Percentiles rank a stretch among this genome's conserved stretches.
These are phyloP conservation scores for Fomitiporia mediterranea DNA, from an alignment of 1,284 basidiomycete genomes.

Conservation along the genomic window DNA sequence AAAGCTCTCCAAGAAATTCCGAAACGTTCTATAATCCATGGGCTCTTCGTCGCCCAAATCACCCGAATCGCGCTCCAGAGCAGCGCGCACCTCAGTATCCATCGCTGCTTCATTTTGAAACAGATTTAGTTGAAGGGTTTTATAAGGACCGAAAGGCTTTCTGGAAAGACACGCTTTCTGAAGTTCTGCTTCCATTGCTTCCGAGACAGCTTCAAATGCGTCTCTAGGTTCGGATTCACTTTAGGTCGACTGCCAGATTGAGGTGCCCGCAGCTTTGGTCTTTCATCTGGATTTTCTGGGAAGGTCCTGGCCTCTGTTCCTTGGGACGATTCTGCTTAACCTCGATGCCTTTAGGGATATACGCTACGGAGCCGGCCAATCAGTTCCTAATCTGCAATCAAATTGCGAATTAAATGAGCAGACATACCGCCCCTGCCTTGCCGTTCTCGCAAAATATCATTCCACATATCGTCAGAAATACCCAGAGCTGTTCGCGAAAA, in stretches of 20 bases:
- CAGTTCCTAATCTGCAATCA: background rate
- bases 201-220: conserved; percentile 93
- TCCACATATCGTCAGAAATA: conserved; percentile 81
- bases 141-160: conserved; percentile 19
- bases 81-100: conserved; percentile 76
- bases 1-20: conserved; percentile 93
- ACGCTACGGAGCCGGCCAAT: conserved; percentile 44
- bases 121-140: conserved; percentile 7
- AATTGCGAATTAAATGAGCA: background rate
- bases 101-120: conserved; percentile 63
- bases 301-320: background rate
- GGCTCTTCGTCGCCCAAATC: conserved; percentile 44
- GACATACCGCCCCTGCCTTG: conserved; percentile 68
- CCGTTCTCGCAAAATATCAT: conserved; percentile 73
- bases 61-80: conserved; percentile 55
- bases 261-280: conserved; percentile 17
- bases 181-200: conserved; percentile 86
- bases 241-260: conserved; percentile 34
- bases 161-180: conserved; percentile 36
- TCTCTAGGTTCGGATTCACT: conserved; percentile 69
- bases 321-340: background rate
- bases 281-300: background rate
- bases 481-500: conserved; percentile 89
- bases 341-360: conserved; percentile 45
- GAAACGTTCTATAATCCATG: conserved; percentile 85